These are phyloP conservation scores for Triticum dicoccoides DNA, from an alignment of 176 grass and related monocot genomes.

Conservation along the genomic window DNA sequence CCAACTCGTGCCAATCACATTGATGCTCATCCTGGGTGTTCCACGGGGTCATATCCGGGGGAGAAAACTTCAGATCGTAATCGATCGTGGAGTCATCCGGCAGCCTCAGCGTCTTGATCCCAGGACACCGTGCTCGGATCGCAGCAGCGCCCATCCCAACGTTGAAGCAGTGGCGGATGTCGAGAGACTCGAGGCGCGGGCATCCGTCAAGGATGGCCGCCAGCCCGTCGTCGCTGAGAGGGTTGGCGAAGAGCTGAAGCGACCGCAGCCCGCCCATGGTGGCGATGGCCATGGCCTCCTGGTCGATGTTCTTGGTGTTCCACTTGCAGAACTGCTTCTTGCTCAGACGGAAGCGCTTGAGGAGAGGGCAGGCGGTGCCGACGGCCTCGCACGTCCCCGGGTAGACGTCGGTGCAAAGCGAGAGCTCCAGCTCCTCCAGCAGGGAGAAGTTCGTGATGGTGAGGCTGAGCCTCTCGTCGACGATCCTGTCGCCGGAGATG, in stretches of 20 bases:
- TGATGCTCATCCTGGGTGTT: neutral
- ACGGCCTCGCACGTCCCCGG: neutral
- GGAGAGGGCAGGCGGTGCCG: neutral
- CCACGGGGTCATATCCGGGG: neutral
- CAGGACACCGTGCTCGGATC: neutral
- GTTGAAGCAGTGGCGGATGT: constrained; percentile 31
- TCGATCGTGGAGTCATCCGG: neutral
- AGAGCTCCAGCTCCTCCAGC: constrained; percentile 36
- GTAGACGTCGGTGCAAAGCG: neutral
- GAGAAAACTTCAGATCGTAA: neutral
- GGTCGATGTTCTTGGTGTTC: neutral
- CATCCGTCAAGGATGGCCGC: constrained; percentile 11
- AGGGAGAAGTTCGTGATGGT: neutral
- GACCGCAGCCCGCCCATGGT: neutral
- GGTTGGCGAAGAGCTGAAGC: constrained; percentile 31
- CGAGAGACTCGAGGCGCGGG: neutral
- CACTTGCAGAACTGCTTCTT: neutral
- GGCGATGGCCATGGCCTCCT: neutral
- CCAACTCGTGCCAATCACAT: neutral
- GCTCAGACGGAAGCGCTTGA: constrained; percentile 10
- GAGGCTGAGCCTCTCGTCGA: neutral
- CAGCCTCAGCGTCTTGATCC: neutral
- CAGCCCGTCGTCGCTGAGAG: neutral
- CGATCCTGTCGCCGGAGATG: neutral
- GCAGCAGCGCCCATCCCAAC: neutral